Base-by-base conservation (phyloP, 768 basidiomycete species). In the Suillus alpinus region DNA sequence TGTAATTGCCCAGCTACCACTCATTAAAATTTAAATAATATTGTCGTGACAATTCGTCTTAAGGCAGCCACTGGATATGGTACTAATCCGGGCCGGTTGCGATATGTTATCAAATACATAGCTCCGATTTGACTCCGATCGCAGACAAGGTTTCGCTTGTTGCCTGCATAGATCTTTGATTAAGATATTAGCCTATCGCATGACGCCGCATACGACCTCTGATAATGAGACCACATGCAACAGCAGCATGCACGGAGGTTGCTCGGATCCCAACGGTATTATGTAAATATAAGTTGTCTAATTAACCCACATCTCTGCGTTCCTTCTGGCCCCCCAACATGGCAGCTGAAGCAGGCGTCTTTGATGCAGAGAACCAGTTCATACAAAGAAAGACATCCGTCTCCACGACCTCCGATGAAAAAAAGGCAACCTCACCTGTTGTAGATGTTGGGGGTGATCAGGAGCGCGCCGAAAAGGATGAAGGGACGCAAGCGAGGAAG, bases 361-460 rank as follows among this genome's bases (percentile, higher is more conserved):
- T 55, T 16, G 60, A 56, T 29, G 29, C 50, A 3, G 55, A 46
- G 32, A 44, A 57, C 26, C 62, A 61, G 32, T 59, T 50, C 14
- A 7, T 65, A 5, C 72, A 71, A 52, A 72, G 71, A 53, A 67
- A 66, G 43, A 31, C 36, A 36, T 68, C 62, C 6, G n/a, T 34
- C 26, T 62, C 66, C 10, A 64, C 58, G 5, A 65, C 57, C 12
- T 66, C 64, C 16, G 61, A 62, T 32, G 58, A 23, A 46, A 44
- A 59, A 26, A 63, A 58, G 46, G 63, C 59, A 50, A 63, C 57
- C 26, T 2, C 59, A 43, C 44, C n/a, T 6, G 26, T n/a, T 44
- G 70, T 63, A 40, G 72, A 72, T 8, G 61, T 62, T 26, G 69
- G 70, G 49, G 65, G 29, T 0, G 61, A 50, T 6, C 40, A 51